Conservation (phyloP, 306 rosid genomes). For the Bauhinia variegata region DNA sequence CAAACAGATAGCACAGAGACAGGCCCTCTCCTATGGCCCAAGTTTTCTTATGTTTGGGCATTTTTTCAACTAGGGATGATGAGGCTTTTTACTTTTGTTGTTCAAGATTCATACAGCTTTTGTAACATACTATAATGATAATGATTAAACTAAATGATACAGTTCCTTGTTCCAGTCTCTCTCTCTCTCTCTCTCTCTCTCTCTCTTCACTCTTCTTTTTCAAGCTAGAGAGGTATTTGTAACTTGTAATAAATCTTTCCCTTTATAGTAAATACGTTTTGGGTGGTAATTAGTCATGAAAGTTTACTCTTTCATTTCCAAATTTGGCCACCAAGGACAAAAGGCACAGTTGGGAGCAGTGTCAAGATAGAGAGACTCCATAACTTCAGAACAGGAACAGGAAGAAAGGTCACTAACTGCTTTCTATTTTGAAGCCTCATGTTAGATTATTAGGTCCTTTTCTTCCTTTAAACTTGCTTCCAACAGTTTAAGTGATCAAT, state of each 20-base stretch:
- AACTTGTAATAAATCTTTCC: background rate
- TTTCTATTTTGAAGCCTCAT: constrained; percentile 39
- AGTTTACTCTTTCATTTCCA: constrained; percentile 20
- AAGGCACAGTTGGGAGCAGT: background rate
- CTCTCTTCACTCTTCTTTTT: background rate
- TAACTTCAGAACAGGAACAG: background rate
- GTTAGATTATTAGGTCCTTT: constrained; percentile 33
- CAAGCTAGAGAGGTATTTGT: background rate
- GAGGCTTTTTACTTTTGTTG: constrained; percentile 56
- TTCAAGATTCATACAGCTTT: constrained; percentile 26
- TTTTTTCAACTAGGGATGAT: constrained; percentile 64
- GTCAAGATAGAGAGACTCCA: constrained; percentile 24
- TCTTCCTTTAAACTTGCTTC: constrained; percentile 28
- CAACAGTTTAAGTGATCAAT: background rate
- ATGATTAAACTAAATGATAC: constrained; percentile 32
- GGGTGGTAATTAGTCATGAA: constrained; percentile 12
- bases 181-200: background rate
- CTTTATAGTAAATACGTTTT: constrained; percentile 13
- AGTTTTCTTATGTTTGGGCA: constrained; percentile 55
- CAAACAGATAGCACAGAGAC: constrained; percentile 36
- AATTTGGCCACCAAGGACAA: constrained; percentile 9
- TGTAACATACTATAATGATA: constrained; percentile 46
- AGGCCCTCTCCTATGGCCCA: constrained; percentile 88
- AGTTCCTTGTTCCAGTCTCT: constrained; percentile 21
- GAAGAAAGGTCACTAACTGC: constrained; percentile 14